Evolutionary conservation across 306 rosid species (phyloP).

Genomic region (Coriaria nepalensis): DNA sequence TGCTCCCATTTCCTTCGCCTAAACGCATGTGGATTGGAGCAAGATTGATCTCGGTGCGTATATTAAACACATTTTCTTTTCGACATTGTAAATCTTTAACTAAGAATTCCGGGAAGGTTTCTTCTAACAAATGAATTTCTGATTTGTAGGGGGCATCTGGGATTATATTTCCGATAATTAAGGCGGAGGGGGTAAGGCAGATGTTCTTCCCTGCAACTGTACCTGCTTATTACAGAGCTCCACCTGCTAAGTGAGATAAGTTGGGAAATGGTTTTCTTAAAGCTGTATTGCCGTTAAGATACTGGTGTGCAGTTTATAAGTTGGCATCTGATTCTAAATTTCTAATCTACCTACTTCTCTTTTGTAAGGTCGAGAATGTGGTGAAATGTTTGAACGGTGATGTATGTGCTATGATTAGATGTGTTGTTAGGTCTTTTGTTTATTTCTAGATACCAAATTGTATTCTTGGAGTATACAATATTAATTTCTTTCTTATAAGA

Average conservation of each 20-base stretch:
- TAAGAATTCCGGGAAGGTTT: not conserved
- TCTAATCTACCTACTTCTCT: no score
- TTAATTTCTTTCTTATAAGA: no score
- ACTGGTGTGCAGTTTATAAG: no score
- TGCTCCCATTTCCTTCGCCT: slow-evolving; percentile 53
- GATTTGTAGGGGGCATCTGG: slow-evolving; percentile 70
- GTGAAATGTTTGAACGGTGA: no score
- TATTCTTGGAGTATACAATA: no score
- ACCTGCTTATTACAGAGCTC: slow-evolving; percentile 77
- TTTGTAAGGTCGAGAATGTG: no score
- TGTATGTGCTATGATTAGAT: no score
- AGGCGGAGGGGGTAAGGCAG: slow-evolving; percentile 93
- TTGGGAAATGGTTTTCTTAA: no score
- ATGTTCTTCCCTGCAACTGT: slow-evolving; percentile 86
- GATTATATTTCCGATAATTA: slow-evolving; percentile 78
- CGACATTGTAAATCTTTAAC: not conserved
- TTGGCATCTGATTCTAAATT: no score
- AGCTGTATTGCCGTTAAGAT: no score
- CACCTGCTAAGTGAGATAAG: slow-evolving; percentile 8
- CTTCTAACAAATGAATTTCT: not conserved
- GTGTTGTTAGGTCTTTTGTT: no score
- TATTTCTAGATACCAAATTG: no score
- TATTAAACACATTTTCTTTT: not conserved
- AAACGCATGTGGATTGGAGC: slow-evolving; percentile 43
- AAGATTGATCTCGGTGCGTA: slow-evolving; percentile 44